phyloP scores from a whole-genome alignment of 2,329 filamentous ascomycete species.

The Dactylella cylindrospora region DNA sequence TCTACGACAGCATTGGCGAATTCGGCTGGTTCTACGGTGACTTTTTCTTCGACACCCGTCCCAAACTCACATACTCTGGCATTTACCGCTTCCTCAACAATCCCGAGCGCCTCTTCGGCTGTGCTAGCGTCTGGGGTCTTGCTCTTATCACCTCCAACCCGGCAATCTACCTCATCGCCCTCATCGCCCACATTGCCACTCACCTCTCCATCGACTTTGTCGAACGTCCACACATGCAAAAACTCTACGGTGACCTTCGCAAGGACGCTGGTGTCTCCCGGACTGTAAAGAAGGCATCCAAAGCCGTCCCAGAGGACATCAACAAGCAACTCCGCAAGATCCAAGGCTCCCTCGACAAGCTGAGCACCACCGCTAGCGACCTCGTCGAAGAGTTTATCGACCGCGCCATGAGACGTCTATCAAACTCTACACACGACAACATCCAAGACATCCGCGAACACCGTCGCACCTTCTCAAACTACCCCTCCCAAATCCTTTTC shows the following conservation, averaged over 20 bases:
- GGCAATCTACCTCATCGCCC: constrained; percentile 79
- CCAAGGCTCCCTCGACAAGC: constrained; percentile 81
- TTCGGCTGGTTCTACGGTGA: constrained; percentile 99
- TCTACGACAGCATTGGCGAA: constrained; percentile 93
- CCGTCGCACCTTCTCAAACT: constrained; percentile 25
- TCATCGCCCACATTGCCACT: constrained; percentile 81
- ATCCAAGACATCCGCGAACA: constrained; percentile 10
- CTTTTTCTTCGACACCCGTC: constrained; percentile 79
- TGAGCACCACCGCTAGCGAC: constrained; percentile 80
- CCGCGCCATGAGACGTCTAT: constrained; percentile 77
- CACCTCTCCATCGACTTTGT: constrained; percentile 88
- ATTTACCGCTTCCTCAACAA: constrained; percentile 99
- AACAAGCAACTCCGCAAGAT: constrained; percentile 42
- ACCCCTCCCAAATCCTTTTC: constrained; percentile 29
- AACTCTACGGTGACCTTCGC: constrained; percentile 85
- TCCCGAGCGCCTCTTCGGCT: constrained; percentile 87
- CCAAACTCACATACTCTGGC: constrained; percentile 89
- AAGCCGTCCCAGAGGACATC: constrained; percentile 69
- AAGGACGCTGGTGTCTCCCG: constrained; percentile 87
- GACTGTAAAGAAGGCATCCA: constrained; percentile 83
- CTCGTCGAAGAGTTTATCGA: constrained; percentile 91
- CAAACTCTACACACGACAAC: constrained; percentile 52
- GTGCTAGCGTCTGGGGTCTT: constrained; percentile 92
- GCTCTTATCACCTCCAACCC: constrained; percentile 90
- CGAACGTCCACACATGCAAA: constrained; percentile 96